Conservation (phyloP, 345 rosid species). For the Raphanus raphanistrum region DNA sequence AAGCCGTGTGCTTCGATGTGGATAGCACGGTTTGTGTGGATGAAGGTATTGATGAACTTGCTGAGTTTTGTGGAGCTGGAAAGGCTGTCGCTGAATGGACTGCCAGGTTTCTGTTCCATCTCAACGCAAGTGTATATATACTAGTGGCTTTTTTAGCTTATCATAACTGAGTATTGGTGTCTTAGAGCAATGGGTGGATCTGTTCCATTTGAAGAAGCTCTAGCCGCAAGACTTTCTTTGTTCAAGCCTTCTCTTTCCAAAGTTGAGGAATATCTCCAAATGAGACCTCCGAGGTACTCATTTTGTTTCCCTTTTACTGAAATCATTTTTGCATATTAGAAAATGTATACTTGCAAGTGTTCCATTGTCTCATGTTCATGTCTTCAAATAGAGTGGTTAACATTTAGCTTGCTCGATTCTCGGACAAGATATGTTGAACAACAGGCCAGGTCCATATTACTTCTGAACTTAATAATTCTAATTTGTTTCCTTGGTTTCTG, state of each 20-base stretch:
- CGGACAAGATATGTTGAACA: constrained; percentile 15
- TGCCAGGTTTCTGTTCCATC: constrained; percentile 59
- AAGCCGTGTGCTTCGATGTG: constrained; percentile 95
- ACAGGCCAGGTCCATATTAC: background rate
- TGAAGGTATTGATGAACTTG: constrained; percentile 98
- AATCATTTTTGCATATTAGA: no score
- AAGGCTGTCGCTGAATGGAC: constrained; percentile 97
- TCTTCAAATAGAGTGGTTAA: constrained; percentile 12
- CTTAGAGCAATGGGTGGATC: constrained; percentile 94
- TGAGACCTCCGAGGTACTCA: constrained; percentile 75
- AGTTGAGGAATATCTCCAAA: constrained; percentile 75
- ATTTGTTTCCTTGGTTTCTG: constrained; percentile 22
- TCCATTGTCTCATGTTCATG: background rate
- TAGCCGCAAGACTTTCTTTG: constrained; percentile 83
- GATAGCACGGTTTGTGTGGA: constrained; percentile 96
- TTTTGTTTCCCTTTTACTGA: constrained; percentile 11
- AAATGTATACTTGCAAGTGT: background rate
- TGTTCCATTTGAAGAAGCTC: constrained; percentile 91
- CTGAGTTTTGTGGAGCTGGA: constrained; percentile 98
- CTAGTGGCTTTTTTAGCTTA: background rate
- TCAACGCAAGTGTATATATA: background rate
- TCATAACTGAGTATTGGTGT: constrained; percentile 21
- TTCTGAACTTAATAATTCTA: background rate
- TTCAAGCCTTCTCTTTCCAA: constrained; percentile 80
- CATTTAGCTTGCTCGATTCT: constrained; percentile 23